Conservation (phyloP, 2,329 filamentous ascomycete genomes). For the Leptodontidium sp. region DNA sequence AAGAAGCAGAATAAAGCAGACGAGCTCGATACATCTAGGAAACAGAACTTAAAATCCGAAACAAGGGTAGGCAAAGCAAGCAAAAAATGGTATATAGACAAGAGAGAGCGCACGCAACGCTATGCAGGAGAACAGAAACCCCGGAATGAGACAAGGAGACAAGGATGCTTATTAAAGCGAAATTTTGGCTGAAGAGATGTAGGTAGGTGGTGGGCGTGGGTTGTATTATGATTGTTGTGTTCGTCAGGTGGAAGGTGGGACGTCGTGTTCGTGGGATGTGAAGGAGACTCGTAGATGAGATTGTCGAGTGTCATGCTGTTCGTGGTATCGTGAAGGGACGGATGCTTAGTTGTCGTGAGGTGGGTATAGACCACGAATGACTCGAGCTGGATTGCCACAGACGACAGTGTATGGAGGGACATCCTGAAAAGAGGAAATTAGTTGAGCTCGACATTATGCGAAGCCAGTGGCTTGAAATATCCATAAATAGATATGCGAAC, state of each 20-base stretch:
- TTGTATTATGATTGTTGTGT: constrained; percentile 5
- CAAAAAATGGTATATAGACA: constrained; percentile 16
- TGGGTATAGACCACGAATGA: constrained; percentile 43
- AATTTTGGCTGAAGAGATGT: background rate
- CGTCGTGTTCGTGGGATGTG: constrained; percentile 11
- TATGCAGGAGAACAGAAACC: constrained; percentile 11
- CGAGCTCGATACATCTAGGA: constrained; percentile 6
- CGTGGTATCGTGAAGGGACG: constrained; percentile 3
- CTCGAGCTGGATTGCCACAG: constrained; percentile 46
- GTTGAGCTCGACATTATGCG: background rate
- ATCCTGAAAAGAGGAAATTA: constrained; percentile 38
- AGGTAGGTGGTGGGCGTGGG: background rate
- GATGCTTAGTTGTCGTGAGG: constrained; percentile 16
- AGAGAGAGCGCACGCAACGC: constrained; percentile 11
- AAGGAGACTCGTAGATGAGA: constrained; percentile 14
- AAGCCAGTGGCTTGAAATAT: background rate
- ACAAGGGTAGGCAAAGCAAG: background rate
- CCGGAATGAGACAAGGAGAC: background rate
- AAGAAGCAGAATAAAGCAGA: background rate
- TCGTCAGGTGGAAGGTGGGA: constrained; percentile 10
- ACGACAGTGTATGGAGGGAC: constrained; percentile 48
- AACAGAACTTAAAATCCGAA: background rate
- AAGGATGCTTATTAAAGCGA: constrained; percentile 9
- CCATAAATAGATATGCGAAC: constrained; percentile 37
- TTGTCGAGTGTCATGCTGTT: background rate